phyloP scores from a whole-genome alignment of 441 rosid species.

The Macaranga tanarius region DNA sequence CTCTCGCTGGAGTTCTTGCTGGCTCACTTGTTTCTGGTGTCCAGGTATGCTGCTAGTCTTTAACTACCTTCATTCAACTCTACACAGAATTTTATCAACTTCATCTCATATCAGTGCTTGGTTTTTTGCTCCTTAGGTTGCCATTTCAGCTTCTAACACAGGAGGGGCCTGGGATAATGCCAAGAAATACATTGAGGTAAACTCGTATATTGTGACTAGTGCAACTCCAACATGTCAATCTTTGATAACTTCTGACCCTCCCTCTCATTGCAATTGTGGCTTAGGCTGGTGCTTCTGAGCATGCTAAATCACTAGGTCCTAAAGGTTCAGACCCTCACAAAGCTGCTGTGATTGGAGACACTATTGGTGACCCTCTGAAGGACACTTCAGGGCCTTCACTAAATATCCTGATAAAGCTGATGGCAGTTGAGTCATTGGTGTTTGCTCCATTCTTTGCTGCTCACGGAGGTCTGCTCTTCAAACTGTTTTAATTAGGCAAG shows the following conservation, averaged over 20 bases:
- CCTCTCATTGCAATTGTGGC: neutral
- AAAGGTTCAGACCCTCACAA: constrained; percentile 75
- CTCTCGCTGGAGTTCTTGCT: constrained; percentile 61
- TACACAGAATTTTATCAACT: too few species aligned
- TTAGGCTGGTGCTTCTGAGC: constrained; percentile 77
- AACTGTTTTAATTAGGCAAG: constrained; percentile 30
- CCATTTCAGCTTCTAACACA: constrained; percentile 82
- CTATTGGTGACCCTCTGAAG: constrained; percentile 75
- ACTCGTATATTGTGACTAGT: too few species aligned
- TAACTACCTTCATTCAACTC: neutral
- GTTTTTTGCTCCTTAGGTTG: constrained; percentile 37
- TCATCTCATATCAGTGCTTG: neutral
- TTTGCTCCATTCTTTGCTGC: constrained; percentile 79
- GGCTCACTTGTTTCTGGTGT: constrained; percentile 73
- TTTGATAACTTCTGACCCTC: neutral
- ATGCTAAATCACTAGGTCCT: constrained; percentile 68
- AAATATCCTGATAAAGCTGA: constrained; percentile 75
- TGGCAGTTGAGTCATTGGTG: constrained; percentile 79
- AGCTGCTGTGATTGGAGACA: constrained; percentile 81
- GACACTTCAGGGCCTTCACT: constrained; percentile 81
- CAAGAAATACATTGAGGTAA: constrained; percentile 80
- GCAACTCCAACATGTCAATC: too few species aligned
- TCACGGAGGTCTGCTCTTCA: constrained; percentile 69
- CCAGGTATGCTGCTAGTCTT: constrained; percentile 44
- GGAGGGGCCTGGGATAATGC: constrained; percentile 85